Evolutionary conservation across 208 protist genomes (phyloP).

Genomic region (Trypanosomatidae sp.): DNA sequence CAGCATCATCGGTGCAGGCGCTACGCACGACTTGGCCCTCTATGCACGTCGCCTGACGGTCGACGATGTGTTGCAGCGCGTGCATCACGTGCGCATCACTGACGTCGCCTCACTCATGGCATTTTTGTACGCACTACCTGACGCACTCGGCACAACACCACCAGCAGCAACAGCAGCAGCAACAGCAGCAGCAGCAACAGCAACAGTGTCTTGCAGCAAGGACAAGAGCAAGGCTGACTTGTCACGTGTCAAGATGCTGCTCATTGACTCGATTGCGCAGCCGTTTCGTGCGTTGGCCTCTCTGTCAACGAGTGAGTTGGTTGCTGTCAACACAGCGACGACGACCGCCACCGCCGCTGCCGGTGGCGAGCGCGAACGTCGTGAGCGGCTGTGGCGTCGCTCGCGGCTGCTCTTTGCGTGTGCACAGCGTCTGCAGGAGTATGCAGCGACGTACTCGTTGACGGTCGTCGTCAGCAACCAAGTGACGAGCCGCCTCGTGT

Average conservation of each 20-base stretch:
- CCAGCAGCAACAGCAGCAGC: not conserved
- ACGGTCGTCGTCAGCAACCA: conserved; percentile 83
- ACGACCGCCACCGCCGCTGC: not conserved
- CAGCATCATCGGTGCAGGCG: not conserved
- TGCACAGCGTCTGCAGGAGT: conserved; percentile 25
- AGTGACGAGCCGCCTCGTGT: conserved; percentile 16
- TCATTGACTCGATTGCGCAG: conserved; percentile 84
- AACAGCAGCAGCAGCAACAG: not conserved
- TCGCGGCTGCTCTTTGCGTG: conserved; percentile 43
- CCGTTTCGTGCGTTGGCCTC: conserved; percentile 37
- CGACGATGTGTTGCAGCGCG: conserved; percentile 35
- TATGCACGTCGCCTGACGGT: conserved; percentile 17
- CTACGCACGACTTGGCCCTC: not conserved
- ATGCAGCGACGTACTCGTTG: conserved; percentile 20
- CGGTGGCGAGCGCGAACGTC: not conserved
- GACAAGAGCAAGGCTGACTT: not conserved
- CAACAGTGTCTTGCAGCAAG: too few species aligned
- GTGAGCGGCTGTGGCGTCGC: conserved; percentile 17
- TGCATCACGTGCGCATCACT: conserved; percentile 53
- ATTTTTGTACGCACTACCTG: conserved; percentile 28
- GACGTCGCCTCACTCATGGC: conserved; percentile 42
- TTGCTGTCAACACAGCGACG: not conserved
- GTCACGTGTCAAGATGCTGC: conserved; percentile 31
- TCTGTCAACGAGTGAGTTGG: conserved; percentile 2
- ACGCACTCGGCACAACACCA: conserved; percentile 3